Base-by-base conservation (phyloP, 176 grass and related monocot genomes). In the Miscanthus lutarioriparius region DNA sequence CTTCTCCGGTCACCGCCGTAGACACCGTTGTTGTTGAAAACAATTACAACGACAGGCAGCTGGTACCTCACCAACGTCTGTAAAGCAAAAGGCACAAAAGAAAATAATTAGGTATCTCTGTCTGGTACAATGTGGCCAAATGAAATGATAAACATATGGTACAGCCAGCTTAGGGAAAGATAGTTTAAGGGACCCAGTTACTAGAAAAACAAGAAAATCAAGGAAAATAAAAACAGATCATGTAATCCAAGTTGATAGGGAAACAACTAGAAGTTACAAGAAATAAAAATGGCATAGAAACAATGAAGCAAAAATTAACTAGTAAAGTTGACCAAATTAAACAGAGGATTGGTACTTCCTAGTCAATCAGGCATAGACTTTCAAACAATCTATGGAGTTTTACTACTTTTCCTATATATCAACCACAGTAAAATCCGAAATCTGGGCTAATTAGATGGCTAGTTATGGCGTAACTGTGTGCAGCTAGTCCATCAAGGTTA, bases 1-100 rank as follows among this genome's bases (percentile, higher is more conserved):
- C 85, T 83, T 89, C 96, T 98, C 53, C 96, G 56, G 67, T 97
- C 95, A 37, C 95, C 95, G 2, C 95, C 95, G 33, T 95, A 97
- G n/a, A 98, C 96, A 5, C 96, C 93, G 19, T 91, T 94, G 81
- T 98, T 95, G 82, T 98, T 95, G 72, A 98, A 98, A 32, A 98
- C 93, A 37, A 98, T 93, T 25, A 92, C 85, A 14, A 98, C 87
- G 47, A 98, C 89, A 7, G 91, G 86, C 6, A 95, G 75, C 65
- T 98, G 91, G 70, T 95, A 98, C 28, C 96, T 95, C 53, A 94
- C 96, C 1, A 98, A 79, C 7, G 96, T 98, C 96, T 98, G 89
- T 35, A 89, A 71, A 84, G 23, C 20, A 9, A 58, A 71, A 14
- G 23, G 2, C 1, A 26, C 27, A 43, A 2, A 43, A 71, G 20